Evolutionary conservation across 2,329 filamentous ascomycete genomes (phyloP).

Genomic region (Colletotrichum melonis): DNA sequence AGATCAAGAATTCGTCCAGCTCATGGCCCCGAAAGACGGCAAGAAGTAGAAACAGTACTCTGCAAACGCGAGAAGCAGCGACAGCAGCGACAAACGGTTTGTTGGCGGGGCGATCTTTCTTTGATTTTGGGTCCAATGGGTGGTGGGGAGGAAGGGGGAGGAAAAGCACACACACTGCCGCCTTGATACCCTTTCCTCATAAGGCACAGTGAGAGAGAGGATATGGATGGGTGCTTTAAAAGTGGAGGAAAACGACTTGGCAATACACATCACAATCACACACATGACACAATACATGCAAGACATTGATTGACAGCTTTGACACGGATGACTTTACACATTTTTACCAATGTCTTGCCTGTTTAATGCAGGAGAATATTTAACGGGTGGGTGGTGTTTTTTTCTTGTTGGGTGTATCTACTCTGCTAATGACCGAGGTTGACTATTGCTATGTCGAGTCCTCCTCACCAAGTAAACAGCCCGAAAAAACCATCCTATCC

Average conservation of each 20-base stretch:
- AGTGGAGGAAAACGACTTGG: conserved; percentile 6
- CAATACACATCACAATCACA: conserved; percentile 4
- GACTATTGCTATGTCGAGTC: neutral
- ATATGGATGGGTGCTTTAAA: neutral
- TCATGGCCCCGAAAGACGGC: conserved; percentile 36
- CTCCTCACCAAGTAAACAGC: neutral
- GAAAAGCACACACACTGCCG: conserved; percentile 29
- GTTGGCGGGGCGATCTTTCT: neutral
- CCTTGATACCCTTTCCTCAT: conserved; percentile 34
- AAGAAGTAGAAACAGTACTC: conserved; percentile 7
- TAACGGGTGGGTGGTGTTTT: neutral
- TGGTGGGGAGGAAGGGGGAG: neutral
- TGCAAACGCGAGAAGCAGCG: neutral
- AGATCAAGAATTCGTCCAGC: conserved; percentile 38
- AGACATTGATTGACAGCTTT: neutral
- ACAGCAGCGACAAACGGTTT: neutral
- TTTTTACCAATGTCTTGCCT: neutral
- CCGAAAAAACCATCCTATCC: neutral
- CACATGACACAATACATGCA: neutral
- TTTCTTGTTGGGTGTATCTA: neutral
- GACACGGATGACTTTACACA: neutral
- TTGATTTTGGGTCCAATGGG: neutral
- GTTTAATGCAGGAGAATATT: neutral
- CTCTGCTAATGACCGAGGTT: conserved; percentile 5
- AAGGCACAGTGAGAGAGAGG: conserved; percentile 23